Evolutionary conservation across 1,139 yeast genomes (phyloP), one percentile per base, ranked within the genome.

Genomic region (Groenewaldozyma sp.): DNA sequence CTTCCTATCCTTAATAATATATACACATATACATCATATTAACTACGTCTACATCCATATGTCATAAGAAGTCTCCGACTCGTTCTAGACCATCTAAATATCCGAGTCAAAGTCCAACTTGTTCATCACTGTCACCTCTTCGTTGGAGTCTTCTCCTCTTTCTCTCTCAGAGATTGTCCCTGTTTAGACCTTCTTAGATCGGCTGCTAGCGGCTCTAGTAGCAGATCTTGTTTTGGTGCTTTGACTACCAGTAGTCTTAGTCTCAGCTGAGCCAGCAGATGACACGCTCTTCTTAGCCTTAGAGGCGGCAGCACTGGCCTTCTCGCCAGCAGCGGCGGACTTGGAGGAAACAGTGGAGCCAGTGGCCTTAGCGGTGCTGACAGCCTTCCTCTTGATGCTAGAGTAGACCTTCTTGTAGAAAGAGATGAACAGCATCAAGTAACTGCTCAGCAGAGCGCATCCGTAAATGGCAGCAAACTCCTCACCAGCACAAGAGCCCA

Each of bases 401-500:
- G 51, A 55, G 74, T 91, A 91, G 42, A 87, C 86, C 59, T 76
- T 78, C 58, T 87, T 81, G 75, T 91, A 91, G 73, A 91, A 91
- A 39, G 91, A 82, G 63, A 91, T 86, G 71, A 91, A 91, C 60
- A 91, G 73, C 47, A 91, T 72, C 69, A 91, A 73, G 68, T 91
- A 91, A 44, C 94, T 80, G 39, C 95, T 80, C 65, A 91, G 74
- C 56, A 91, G 83, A 60, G 80, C 74, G 64, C 88, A 86, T 28
- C 98, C 98, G 55, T 78, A 80, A 45, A 78, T 74, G 29, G 97
- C 97, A 43, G 98, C 98, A 53, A 80, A 72, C 64, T 86, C 91
- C 47, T 88, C 82, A 46, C 98, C 98, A 50, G 83, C 76, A 65
- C 98, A 91, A 54, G 80, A 78, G 47, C 95, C 96, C 56, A 70